Evolutionary conservation across 2,329 filamentous ascomycete genomes (phyloP), one percentile per base, ranked within the genome.

Genomic region (Madurella mycetomatis): DNA sequence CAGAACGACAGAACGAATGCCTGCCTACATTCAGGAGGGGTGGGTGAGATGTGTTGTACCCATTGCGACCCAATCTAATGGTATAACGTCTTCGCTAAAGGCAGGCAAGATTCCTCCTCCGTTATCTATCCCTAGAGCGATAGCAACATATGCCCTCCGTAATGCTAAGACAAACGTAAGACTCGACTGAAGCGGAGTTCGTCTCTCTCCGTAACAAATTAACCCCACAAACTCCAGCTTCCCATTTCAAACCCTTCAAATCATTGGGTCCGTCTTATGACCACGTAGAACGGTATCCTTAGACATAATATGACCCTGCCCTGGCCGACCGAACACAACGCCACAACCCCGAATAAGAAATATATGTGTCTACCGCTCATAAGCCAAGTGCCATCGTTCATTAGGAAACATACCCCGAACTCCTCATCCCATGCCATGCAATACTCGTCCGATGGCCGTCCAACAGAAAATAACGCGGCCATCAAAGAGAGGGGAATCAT

Each of bases 401-500:
- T 44, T 12, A 13, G 17, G 30, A 30, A 18, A 8, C 30, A 9
- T n/a, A 17, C 9, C 31, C 46, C 8, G 40, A 57, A 57, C 55
- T 54, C 55, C 55, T 47, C 18, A 7, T 52, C n/a, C 48, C 41
- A 57, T 57, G 49, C 25, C 49, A 31, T 46, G 47, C 46, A 52
- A 47, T 48, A 16, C 55, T 54, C 51, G 13, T 54, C 48, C 46
- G 31, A 49, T 15, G 41, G 49, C 47, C 45, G 46, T 47, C 45
- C 41, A 53, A 41, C 19, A 25, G 7, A 50, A n/a, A 49, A 7
- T 18, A 25, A 41, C 9, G 49, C 19, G 43, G 47, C 42, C 50
- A 46, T 39, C 53, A 51, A 51, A 39, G 53, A 53, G 46, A 18
- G 47, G 50, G 56, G 50, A 54, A 55, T 55, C 50, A 49, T 49